Conservation (phyloP, 1,284 basidiomycete species). For the Cutaneotrichosporon cavernicola region DNA sequence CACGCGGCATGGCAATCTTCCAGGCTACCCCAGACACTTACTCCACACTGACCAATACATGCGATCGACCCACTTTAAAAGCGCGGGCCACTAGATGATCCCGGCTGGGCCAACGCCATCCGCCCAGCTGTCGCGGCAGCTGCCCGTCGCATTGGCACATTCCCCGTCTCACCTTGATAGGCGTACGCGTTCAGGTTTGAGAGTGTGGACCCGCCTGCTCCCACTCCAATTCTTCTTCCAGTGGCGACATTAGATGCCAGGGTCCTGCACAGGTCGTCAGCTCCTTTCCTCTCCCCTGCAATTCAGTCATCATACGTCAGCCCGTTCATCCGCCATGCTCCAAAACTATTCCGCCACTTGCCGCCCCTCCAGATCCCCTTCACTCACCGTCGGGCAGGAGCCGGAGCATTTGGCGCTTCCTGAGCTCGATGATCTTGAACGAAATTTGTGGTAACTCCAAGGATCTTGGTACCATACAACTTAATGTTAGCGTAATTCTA, state of each 20-base stretch:
- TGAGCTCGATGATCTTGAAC: constrained; percentile 2
- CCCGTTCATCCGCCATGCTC: neutral
- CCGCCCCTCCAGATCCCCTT: neutral
- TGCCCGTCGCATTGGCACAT: neutral
- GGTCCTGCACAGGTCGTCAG: neutral
- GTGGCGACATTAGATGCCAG: neutral
- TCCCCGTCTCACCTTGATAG: neutral
- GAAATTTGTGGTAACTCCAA: constrained; percentile 26
- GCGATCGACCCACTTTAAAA: neutral
- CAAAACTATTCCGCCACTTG: neutral
- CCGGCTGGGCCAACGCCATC: constrained; percentile 1
- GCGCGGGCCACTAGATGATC: neutral
- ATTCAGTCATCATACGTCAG: neutral
- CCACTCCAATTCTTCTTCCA: neutral
- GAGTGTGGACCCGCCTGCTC: neutral
- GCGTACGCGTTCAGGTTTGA: constrained; percentile 4
- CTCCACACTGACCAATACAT: neutral
- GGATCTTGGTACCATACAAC: constrained; percentile 25
- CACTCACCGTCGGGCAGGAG: neutral
- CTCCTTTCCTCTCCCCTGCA: neutral
- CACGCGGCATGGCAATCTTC: too few species aligned
- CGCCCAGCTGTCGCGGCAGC: neutral
- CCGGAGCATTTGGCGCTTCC: constrained; percentile 9
- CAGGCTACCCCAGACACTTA: too few species aligned
- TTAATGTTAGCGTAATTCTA: constrained; percentile 10